These are phyloP conservation scores for Omphalotus olearius DNA, from an alignment of 1,284 basidiomycete genomes.

Conservation along the genomic window DNA sequence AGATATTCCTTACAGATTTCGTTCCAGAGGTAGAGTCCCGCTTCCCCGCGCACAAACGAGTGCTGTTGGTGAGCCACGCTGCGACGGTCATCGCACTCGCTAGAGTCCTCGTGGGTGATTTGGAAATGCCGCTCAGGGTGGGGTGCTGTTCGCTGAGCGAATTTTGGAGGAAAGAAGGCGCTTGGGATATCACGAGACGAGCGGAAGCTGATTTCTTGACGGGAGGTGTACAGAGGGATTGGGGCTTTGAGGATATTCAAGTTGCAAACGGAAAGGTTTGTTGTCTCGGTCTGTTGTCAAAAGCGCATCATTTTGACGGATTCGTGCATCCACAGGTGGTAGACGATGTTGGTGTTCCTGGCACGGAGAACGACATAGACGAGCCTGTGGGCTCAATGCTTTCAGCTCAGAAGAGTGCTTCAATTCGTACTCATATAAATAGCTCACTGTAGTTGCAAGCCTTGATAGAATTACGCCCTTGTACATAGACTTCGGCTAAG, in stretches of 20 bases:
- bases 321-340: constrained; percentile 21
- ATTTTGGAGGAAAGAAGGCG: constrained; percentile 31
- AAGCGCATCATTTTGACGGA: not conserved
- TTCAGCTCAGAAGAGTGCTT: not conserved
- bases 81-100: constrained; percentile 74
- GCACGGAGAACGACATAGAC: constrained; percentile 55
- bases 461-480: too few species aligned
- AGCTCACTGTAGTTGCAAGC: too few species aligned
- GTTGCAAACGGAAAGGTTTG: constrained; percentile 45
- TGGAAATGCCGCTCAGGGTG: constrained; percentile 47
- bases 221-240: constrained; percentile 60
- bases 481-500: too few species aligned
- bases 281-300: not conserved
- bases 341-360: constrained; percentile 56
- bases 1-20: constrained; percentile 49
- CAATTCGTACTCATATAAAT: too few species aligned
- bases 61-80: constrained; percentile 77
- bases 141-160: constrained; percentile 70
- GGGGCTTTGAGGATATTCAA: constrained; percentile 75
- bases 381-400: constrained; percentile 42
- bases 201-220: constrained; percentile 56
- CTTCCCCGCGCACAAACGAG: constrained; percentile 39
- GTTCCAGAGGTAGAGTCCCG: constrained; percentile 44
- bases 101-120: constrained; percentile 53
- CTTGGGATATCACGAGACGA: constrained; percentile 31